Base-by-base conservation (phyloP, 208 protist genomes). In the Hexamita inflata region DNA sequence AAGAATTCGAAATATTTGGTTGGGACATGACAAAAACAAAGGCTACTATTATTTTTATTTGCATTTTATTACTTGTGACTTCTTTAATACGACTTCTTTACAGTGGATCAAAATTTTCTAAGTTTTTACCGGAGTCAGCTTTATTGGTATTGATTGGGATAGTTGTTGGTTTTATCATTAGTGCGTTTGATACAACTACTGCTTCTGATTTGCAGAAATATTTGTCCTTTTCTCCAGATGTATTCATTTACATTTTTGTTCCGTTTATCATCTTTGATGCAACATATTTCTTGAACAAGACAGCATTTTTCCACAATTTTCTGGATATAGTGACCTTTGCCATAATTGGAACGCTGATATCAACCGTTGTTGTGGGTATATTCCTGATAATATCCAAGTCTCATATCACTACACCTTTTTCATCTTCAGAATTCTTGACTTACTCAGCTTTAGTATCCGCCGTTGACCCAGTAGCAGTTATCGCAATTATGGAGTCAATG, bases 201-300 rank as follows among this genome's bases (percentile, higher is more conserved):
- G 45, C 19, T 19, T 53, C 45, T 53, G 19, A 53, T 53, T 19
- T 53, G 45, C 19, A 53, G 19, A 53, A 19, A 24, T 19, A 24
- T 53, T 53, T 53, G 19, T 4, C 4, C 4, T 4, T 53, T 24
- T 53, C 45, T 19, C 45, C 45, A 53, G 45, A 53, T 24, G 19
- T 53, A 53, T 24, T 53, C 19, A 4, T 53, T 4, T 53, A 24
- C 19, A 19, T 53, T 4, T 53, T 53, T 53, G 45, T 53, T 24
- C 45, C 45, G 4, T 24, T 53, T 24, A 53, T 53, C 19, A 53
- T 65, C 15, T 45, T 65, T 65, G 35, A 65, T 15, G 60, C 60
- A 24, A 42, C 38, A 65, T 65, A 65, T 65, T 65, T 65, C 15
- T 42, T 65, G 60, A 42, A 65, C 15, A 65, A 65, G 15, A 24